Percentiles rank a stretch among this genome's conserved stretches.
Conservation (phyloP, 2,329 filamentous ascomycete genomes). For the Bipolaris victoriae region DNA sequence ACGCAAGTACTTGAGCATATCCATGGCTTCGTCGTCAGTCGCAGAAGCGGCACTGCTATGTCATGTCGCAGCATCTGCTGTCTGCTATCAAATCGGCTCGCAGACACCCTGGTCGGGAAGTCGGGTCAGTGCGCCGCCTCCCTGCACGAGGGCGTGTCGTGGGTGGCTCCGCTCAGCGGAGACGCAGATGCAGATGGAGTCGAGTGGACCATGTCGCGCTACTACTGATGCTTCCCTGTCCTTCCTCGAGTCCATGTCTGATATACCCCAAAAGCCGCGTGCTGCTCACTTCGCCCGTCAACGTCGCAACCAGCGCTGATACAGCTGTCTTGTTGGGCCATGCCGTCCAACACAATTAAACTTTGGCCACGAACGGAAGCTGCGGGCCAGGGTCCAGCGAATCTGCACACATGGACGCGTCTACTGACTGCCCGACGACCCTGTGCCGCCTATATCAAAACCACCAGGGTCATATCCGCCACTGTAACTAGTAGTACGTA, state of each 20-base stretch:
- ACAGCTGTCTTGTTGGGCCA: background rate
- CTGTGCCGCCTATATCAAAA: no score
- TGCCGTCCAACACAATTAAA: conserved; percentile 3
- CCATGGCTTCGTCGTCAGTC: background rate
- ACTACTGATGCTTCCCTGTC: background rate
- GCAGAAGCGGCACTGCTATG: conserved; percentile 10
- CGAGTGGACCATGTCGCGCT: conserved; percentile 24
- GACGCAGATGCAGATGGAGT: conserved; percentile 10
- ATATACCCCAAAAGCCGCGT: conserved; percentile 26
- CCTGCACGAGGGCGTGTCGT: conserved; percentile 15
- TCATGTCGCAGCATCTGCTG: conserved; percentile 28
- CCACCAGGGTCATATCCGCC: no score
- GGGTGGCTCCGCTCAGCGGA: conserved; percentile 31
- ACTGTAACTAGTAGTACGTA: background rate
- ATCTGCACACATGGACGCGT: no score
- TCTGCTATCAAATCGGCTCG: conserved; percentile 24
- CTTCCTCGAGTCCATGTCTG: background rate
- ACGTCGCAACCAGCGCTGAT: background rate
- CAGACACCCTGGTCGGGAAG: background rate
- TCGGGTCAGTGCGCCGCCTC: conserved; percentile 24
- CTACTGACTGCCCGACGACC: no score
- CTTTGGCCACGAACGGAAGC: conserved; percentile 22
- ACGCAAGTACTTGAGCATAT: no score
- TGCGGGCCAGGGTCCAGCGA: conserved; percentile 29
- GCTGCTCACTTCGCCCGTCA: conserved; percentile 16